These are phyloP conservation scores for Zygotorulaspora mrakii DNA, from an alignment of 1,139 yeast species.

Conservation along the genomic window DNA sequence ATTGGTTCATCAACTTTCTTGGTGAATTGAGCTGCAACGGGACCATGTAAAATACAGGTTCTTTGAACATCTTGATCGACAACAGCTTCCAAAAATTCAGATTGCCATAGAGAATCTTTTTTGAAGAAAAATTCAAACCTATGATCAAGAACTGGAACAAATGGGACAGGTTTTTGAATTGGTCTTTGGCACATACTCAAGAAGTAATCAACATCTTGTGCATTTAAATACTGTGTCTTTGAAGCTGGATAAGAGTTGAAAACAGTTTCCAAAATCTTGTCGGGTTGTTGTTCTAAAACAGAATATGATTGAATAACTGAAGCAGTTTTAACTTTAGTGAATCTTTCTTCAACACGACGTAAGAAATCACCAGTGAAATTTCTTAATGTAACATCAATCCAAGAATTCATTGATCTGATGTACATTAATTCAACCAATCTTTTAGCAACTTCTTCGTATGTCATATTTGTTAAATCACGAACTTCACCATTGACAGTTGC, in stretches of 20 bases:
- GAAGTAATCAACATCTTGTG: conserved; percentile 94
- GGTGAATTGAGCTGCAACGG: conserved; percentile 95
- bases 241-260: conserved; percentile 70
- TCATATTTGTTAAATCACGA: conserved; percentile 88
- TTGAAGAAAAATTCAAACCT: conserved; percentile 94
- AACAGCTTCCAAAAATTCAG: conserved; percentile 94
- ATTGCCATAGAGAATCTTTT: conserved; percentile 98
- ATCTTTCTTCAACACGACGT: conserved; percentile 96
- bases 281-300: conserved; percentile 70
- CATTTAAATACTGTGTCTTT: conserved; percentile 76
- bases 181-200: conserved; percentile 81
- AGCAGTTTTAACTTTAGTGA: conserved; percentile 52
- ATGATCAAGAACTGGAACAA: conserved; percentile 91
- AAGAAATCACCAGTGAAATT: conserved; percentile 82
- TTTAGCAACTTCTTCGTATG: conserved; percentile 84
- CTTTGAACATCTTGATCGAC: conserved; percentile 95
- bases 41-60: conserved; percentile 97
- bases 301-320: conserved; percentile 73
- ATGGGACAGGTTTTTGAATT: conserved; percentile 94
- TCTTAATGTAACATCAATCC: conserved; percentile 87
- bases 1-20: conserved; percentile 87
- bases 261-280: conserved; percentile 53
- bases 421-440: conserved; percentile 87
- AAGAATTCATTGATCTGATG: conserved; percentile 71
- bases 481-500: conserved; percentile 65